Evolutionary conservation across 441 rosid genomes (phyloP), one percentile per base, ranked within the genome.

Genomic region (Populus hybrid): DNA sequence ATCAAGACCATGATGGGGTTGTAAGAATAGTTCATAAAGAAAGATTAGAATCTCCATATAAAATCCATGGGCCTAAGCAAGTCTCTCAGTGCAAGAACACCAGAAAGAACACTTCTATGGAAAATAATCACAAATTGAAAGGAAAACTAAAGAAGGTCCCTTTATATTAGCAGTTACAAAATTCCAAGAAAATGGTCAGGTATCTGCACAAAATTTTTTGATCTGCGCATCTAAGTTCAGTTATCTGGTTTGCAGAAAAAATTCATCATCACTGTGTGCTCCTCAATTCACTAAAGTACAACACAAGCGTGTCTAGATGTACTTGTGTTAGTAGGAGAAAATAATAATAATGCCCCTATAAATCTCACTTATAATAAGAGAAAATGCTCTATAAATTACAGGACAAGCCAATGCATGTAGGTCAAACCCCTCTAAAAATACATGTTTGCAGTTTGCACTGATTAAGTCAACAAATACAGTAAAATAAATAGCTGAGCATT

Each of bases 401-500:
- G 26, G 32, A 69, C 21, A 64, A 66, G 14, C 24, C 18, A 38
- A 26, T 3, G 24, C 1, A 40, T 34, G 67, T 38, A 24, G 28
- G 30, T 26, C 32, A 59, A 53, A 28, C 50, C 19, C 61, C 26
- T 72, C 63, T 57, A 57, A 57, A 19, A 57, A 57, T 7, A 23
- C 34, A 75, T 69, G 73, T 28, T 26, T 6, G 18, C 30, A 65
- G 73, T 28, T 26, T 6, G 18, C 30, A 65, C 30, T 38, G 75
- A 76, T 71, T 19, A 75, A 59, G 42, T 61, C 64, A 53, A 57
- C 53, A 19, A 53, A 53, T 23, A 42, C 70, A 69, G 57, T 63
- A 77, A 69, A 67, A 68, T 73, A 23, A 75, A 75, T 23, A 82
- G 70, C 82, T 63, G 78, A 83, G 80, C 79, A 73, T 88, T 75